These are phyloP conservation scores for Solanum pennellii DNA, from an alignment of 257 asterid species.

Conservation along the genomic window DNA sequence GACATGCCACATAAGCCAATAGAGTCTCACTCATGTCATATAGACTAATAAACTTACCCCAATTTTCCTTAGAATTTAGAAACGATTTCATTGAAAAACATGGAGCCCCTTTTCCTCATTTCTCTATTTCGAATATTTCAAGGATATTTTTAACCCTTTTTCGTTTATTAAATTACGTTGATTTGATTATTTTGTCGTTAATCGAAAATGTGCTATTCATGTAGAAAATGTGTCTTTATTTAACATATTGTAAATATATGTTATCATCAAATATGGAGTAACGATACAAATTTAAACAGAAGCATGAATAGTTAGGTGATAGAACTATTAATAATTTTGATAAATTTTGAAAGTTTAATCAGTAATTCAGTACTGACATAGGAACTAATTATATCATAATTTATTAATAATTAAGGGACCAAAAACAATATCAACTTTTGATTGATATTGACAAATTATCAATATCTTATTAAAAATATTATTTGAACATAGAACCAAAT, in stretches of 20 bases:
- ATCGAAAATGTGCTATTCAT: not conserved
- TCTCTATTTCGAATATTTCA: no score
- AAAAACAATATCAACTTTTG: not conserved
- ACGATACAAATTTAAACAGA: not conserved
- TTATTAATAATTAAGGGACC: not conserved
- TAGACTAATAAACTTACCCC: no score
- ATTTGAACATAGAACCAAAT: no score
- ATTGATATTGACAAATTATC: not conserved
- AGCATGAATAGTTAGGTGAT: not conserved
- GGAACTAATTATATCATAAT: not conserved
- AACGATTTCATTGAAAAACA: no score
- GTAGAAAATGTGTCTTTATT: not conserved
- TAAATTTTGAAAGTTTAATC: not conserved
- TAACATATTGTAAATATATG: not conserved
- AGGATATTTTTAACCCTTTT: no score
- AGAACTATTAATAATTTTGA: not conserved
- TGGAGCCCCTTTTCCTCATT: fast-evolving
- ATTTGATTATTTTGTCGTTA: not conserved
- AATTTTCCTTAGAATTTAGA: no score
- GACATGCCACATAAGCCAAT: no score
- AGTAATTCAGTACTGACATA: not conserved
- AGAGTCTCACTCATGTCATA: no score
- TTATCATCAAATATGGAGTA: not conserved
- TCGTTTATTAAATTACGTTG: no score
- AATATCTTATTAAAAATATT: no score